Percentiles rank a stretch among this genome's conserved stretches.
These are phyloP conservation scores for Mycosphaerella sp. DNA, from an alignment of 2,329 filamentous ascomycete species.

Conservation along the genomic window DNA sequence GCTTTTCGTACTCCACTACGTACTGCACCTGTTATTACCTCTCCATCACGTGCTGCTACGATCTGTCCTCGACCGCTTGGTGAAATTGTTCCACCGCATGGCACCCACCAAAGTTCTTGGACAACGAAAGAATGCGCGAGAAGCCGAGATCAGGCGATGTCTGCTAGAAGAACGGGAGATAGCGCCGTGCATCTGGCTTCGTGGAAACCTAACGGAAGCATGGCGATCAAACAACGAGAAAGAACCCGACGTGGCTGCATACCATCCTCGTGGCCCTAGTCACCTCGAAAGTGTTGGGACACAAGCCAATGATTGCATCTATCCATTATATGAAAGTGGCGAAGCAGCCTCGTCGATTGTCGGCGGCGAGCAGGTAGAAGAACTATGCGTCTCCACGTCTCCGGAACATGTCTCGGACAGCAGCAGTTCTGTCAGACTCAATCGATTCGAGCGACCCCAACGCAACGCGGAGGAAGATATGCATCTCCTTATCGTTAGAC, in stretches of 20 bases:
- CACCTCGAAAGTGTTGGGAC: background rate
- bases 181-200: background rate
- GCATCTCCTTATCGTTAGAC: conserved; percentile 4
- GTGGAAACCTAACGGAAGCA: background rate
- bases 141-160: background rate
- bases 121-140: conserved; percentile 1
- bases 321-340: background rate
- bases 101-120: background rate
- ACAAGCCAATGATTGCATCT: background rate
- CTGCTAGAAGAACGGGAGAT: background rate
- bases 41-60: conserved; percentile 1
- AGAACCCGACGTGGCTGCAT: background rate
- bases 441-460: conserved; percentile 4
- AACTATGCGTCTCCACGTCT: background rate
- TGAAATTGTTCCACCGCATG: conserved; percentile 7
- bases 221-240: background rate
- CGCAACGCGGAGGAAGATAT: conserved; percentile 2
- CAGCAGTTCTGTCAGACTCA: conserved; percentile 1
- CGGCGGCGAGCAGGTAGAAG: background rate
- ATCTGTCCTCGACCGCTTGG: conserved; percentile 3
- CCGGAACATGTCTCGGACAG: background rate
- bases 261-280: background rate
- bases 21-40: conserved; percentile 1
- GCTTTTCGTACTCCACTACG: background rate
- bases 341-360: background rate